Conservation (phyloP, 495 filamentous ascomycete species). For the Penicillium turbatum region DNA sequence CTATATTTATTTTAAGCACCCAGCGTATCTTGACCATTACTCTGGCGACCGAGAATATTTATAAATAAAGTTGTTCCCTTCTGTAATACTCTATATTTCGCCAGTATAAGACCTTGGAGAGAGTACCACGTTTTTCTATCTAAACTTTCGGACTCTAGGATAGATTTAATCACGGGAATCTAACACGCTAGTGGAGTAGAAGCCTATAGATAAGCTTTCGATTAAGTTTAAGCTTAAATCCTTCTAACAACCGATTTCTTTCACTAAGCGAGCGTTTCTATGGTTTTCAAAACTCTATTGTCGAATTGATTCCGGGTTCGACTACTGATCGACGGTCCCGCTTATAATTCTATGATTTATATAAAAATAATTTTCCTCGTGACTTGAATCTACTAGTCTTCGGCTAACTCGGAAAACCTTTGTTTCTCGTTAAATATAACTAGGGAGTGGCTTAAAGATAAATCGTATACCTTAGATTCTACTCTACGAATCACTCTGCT, state of each 20-base stretch:
- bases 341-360: background rate
- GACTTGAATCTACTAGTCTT: too few relatives aligned
- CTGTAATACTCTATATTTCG: background rate
- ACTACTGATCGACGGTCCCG: background rate
- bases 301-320: background rate
- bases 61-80: background rate
- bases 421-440: too few relatives aligned
- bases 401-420: background rate
- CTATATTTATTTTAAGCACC: background rate
- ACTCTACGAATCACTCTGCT: too few relatives aligned
- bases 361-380: background rate
- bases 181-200: background rate
- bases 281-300: background rate
- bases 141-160: background rate
- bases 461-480: too few relatives aligned
- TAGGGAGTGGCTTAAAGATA: too few relatives aligned
- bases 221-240: background rate
- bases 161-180: background rate
- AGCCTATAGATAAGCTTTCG: slow-evolving; percentile 1
- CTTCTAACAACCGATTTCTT: background rate
- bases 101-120: background rate
- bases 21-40: background rate
- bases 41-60: background rate
- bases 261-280: background rate
- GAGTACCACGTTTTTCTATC: background rate